Conservation (phyloP, 2,329 filamentous ascomycete genomes). For the Zasmidium angulare region DNA sequence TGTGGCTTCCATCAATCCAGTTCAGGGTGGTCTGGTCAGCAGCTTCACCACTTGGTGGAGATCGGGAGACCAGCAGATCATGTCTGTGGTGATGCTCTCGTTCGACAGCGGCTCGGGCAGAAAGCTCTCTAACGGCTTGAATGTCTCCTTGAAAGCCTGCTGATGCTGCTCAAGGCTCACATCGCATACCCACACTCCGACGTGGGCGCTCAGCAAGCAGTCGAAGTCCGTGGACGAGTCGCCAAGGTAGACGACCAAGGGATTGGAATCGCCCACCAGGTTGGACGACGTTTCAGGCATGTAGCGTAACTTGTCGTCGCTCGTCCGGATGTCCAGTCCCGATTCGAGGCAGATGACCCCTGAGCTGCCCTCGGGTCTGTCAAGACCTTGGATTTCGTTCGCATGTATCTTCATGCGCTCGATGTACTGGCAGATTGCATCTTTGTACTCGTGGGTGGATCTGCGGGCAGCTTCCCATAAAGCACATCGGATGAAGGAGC, state of each 20-base stretch:
- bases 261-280: background rate
- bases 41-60: background rate
- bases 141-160: conserved; percentile 18
- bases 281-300: conserved; percentile 19
- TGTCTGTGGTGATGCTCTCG: background rate
- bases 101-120: background rate
- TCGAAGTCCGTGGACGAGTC: conserved; percentile 52
- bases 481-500: conserved; percentile 39
- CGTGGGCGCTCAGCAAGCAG: conserved; percentile 43
- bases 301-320: conserved; percentile 40
- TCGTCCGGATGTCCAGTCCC: conserved; percentile 37
- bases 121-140: conserved; percentile 20
- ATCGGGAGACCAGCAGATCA: conserved; percentile 21
- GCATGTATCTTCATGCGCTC: conserved; percentile 28
- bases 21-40: background rate
- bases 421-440: conserved; percentile 11
- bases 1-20: too few species aligned
- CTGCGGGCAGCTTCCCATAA: conserved; percentile 13
- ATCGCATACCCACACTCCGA: conserved; percentile 44
- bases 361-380: conserved; percentile 25
- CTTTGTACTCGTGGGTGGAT: conserved; percentile 1
- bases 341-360: conserved; percentile 27
- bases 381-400: conserved; percentile 38
- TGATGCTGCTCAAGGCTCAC: conserved; percentile 12
- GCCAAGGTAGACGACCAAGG: conserved; percentile 44